A percentile compares a stretch with the other conserved stretches of the same genome.
These are phyloP conservation scores for Pisolithus microcarpus DNA, from an alignment of 768 basidiomycete genomes.

Conservation along the genomic window DNA sequence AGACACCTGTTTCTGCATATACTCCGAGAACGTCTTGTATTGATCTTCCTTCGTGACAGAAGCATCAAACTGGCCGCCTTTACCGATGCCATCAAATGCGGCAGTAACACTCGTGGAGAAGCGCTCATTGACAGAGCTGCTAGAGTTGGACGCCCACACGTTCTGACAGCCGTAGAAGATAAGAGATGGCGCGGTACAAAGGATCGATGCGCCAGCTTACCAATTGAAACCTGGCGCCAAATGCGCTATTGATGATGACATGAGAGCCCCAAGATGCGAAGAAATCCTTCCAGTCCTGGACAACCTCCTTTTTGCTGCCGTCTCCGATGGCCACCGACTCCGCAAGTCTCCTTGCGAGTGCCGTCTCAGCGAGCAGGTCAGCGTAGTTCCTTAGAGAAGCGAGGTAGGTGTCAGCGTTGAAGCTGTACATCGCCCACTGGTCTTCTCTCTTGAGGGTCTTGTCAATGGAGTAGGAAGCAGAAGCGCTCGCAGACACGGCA, in stretches of 20 bases:
- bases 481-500: conserved; percentile 5
- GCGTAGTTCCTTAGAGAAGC: conserved; percentile 9
- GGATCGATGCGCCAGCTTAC: neutral
- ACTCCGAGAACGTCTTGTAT: neutral
- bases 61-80: neutral
- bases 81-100: neutral
- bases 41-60: neutral
- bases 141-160: neutral
- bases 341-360: neutral
- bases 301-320: neutral
- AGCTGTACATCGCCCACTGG: conserved; percentile 14
- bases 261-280: neutral
- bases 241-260: neutral
- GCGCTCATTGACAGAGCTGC: neutral
- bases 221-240: neutral
- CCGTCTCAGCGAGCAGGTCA: neutral
- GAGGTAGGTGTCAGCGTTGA: conserved; percentile 8
- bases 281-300: neutral
- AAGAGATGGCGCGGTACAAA: neutral
- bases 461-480: conserved; percentile 7
- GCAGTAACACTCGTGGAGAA: neutral
- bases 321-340: neutral
- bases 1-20: neutral
- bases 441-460: conserved; percentile 9
- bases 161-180: neutral